phyloP scores from a whole-genome alignment of 2,329 filamentous ascomycete species.

The Dothideomycetidae sp. region DNA sequence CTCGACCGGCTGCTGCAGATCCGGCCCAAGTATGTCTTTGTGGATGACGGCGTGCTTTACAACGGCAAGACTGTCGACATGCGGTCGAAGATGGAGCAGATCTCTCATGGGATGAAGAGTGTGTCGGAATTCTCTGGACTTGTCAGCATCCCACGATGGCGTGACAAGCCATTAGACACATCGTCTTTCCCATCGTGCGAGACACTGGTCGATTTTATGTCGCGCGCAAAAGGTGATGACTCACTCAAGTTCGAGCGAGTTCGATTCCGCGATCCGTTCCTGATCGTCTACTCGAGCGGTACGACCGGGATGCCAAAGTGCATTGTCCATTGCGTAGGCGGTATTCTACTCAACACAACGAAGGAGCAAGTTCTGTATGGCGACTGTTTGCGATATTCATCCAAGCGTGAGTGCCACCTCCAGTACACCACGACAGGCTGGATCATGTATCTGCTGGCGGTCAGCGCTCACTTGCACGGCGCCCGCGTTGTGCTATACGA shows the following conservation, averaged over 20 bases:
- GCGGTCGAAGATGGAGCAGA: conserved; percentile 53
- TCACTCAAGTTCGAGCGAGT: conserved; percentile 44
- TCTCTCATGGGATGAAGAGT: conserved; percentile 33
- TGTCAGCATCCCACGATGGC: conserved; percentile 55
- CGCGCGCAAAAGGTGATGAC: conserved; percentile 24
- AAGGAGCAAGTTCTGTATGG: conserved; percentile 49
- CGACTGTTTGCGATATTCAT: conserved; percentile 29
- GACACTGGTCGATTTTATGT: conserved; percentile 30
- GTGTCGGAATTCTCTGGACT: conserved; percentile 44
- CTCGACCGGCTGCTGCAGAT: conserved; percentile 63
- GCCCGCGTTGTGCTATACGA: conserved; percentile 58
- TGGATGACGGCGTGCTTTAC: conserved; percentile 68
- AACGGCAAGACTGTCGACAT: conserved; percentile 65
- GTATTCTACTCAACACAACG: conserved; percentile 41
- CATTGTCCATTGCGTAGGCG: conserved; percentile 64
- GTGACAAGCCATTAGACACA: conserved; percentile 42
- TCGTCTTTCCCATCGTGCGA: conserved; percentile 35
- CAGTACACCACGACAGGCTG: conserved; percentile 42
- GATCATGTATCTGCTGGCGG: conserved; percentile 21
- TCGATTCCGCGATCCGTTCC: conserved; percentile 58
- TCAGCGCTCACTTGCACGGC: conserved; percentile 46
- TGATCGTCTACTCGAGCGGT: conserved; percentile 59
- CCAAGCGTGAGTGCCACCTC: conserved; percentile 36
- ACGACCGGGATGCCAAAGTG: conserved; percentile 77
- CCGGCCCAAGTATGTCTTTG: conserved; percentile 62